These are phyloP conservation scores for Beauveria medogensis DNA, from an alignment of 2,329 filamentous ascomycete genomes.

Conservation along the genomic window DNA sequence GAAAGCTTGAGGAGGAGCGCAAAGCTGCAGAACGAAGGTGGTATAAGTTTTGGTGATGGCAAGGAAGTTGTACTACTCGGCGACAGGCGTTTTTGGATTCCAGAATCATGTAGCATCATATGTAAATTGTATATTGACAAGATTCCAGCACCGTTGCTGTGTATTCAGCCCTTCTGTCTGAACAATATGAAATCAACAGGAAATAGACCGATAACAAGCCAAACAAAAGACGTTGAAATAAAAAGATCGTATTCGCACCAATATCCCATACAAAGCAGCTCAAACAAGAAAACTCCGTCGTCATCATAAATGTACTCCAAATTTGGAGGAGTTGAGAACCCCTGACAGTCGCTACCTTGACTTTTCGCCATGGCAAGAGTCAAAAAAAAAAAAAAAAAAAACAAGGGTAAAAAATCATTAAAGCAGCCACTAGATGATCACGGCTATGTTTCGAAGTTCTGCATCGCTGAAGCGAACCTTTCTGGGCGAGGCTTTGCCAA, in stretches of 20 bases:
- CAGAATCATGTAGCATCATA: neutral
- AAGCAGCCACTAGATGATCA: slow-evolving; percentile 21
- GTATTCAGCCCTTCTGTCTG: neutral
- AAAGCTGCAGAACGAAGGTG: slow-evolving; percentile 35
- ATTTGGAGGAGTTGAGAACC: neutral
- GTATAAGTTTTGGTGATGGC: slow-evolving; percentile 48
- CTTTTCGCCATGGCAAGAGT: neutral
- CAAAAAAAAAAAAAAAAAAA: neutral
- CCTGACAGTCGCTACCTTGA: neutral
- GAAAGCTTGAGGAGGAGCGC: slow-evolving; percentile 23
- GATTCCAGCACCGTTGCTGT: neutral
- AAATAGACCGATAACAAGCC: neutral
- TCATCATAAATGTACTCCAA: neutral
- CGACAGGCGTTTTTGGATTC: neutral
- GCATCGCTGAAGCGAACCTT: slow-evolving; percentile 34
- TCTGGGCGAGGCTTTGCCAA: slow-evolving; percentile 21
- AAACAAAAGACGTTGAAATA: neutral
- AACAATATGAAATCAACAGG: neutral
- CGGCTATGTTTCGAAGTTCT: slow-evolving; percentile 25
- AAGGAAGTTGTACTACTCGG: neutral
- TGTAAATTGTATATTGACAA: slow-evolving; percentile 12
- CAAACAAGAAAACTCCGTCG: neutral
- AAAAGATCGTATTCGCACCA: neutral
- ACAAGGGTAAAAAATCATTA: neutral
- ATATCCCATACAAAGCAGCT: neutral